These are phyloP conservation scores for Epithemia pelagica DNA, from an alignment of 108 stramenopile genomes.

Conservation along the genomic window DNA sequence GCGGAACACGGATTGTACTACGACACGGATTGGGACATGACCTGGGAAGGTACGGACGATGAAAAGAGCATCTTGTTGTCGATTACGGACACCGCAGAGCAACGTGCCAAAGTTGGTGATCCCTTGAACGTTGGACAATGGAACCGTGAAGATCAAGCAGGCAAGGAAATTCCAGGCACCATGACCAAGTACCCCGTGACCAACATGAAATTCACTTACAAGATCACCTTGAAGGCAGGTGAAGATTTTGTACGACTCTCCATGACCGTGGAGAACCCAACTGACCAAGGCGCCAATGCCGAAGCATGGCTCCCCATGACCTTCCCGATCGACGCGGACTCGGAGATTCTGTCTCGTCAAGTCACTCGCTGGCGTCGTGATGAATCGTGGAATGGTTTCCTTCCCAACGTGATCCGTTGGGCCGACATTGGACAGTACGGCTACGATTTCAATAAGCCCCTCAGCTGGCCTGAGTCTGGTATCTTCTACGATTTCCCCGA, in stretches of 20 bases:
- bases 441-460: conserved; percentile 7
- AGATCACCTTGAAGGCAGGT: conserved; percentile 9
- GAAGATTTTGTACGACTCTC: conserved; percentile 12
- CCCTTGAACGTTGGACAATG: neutral
- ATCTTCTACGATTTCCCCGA: conserved; percentile 20
- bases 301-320: conserved; percentile 17
- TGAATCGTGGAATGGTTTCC: neutral
- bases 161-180: neutral
- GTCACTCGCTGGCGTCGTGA: conserved; percentile 8
- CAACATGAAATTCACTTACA: conserved; percentile 8
- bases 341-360: conserved; percentile 14
- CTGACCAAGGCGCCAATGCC: neutral
- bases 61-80: conserved; percentile 11
- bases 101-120: neutral
- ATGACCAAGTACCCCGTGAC: conserved; percentile 13
- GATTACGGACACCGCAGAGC: conserved; percentile 11
- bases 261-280: conserved; percentile 2
- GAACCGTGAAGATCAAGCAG: neutral
- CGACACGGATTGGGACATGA: conserved; percentile 15
- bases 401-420: neutral
- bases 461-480: conserved; percentile 11
- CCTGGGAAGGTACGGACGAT: neutral
- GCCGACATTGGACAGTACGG: neutral
- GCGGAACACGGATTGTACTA: conserved; percentile 21
- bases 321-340: conserved; percentile 10